Evolutionary conservation across 768 basidiomycete species (phyloP).

Genomic region (Termitomyces sp.): DNA sequence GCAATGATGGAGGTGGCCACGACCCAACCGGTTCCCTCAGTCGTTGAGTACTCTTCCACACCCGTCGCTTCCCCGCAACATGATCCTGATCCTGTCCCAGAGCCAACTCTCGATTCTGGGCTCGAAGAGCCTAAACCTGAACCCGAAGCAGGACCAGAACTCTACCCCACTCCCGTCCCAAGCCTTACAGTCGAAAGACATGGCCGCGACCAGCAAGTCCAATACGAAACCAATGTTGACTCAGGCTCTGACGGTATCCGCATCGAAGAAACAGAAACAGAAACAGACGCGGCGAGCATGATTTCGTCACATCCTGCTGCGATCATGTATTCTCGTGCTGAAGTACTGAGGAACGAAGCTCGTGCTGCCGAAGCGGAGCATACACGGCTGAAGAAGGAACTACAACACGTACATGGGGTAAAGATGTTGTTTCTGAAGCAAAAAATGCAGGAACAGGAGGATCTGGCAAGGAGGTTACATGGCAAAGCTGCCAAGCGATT

Average conservation of each 20-base stretch:
- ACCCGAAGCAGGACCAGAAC: conserved; percentile 7
- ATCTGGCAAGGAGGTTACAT: conserved; percentile 37
- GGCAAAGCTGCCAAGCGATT: conserved; percentile 45
- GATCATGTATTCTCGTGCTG: conserved; percentile 32
- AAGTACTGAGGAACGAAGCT: conserved; percentile 39
- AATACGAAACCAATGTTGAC: neutral
- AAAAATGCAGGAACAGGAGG: conserved; percentile 35
- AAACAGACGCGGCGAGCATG: conserved; percentile 24
- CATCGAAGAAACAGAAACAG: conserved; percentile 19
- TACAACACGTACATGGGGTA: conserved; percentile 30
- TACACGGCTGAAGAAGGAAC: conserved; percentile 24
- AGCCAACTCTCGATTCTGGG: neutral
- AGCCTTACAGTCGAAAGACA: conserved; percentile 6
- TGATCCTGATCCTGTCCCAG: conserved; percentile 16
- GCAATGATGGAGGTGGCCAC: conserved; percentile 5
- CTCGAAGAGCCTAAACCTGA: neutral
- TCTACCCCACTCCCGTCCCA: conserved; percentile 9
- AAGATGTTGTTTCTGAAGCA: conserved; percentile 37
- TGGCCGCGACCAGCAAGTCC: neutral
- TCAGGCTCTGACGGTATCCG: neutral
- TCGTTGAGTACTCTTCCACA: conserved; percentile 23
- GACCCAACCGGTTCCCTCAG: conserved; percentile 8
- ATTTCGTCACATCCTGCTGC: conserved; percentile 33
- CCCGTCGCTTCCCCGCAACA: conserved; percentile 13
- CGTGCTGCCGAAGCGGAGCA: conserved; percentile 34